Evolutionary conservation across 2,329 filamentous ascomycete genomes (phyloP).

Genomic region (Colletotrichum eremochloae): DNA sequence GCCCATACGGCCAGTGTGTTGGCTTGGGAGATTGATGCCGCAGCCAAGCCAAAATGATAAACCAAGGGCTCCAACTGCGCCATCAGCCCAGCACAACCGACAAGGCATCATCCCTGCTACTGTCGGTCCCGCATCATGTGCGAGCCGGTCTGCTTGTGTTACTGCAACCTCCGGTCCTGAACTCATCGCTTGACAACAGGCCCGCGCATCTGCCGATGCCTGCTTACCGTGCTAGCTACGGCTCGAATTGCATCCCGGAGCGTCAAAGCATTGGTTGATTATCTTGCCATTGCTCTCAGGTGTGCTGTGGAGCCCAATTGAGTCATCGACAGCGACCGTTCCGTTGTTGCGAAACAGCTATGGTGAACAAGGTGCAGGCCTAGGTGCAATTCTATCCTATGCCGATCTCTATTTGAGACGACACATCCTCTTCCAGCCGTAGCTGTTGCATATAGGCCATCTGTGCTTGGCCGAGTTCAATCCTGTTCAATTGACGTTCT

Average conservation of each 20-base stretch:
- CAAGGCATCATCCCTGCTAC: neutral
- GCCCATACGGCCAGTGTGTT: too few species aligned
- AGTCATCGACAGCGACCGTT: neutral
- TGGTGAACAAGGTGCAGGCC: neutral
- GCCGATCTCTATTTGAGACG: too few species aligned
- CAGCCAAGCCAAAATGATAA: neutral
- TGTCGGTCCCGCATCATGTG: constrained; percentile 3
- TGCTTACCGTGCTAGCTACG: neutral
- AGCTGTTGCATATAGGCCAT: neutral
- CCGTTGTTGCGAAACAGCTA: neutral
- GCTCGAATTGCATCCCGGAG: neutral
- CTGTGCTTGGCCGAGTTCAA: neutral
- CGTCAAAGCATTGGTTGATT: neutral
- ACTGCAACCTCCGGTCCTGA: neutral
- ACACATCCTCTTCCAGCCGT: neutral
- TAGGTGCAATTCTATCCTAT: too few species aligned
- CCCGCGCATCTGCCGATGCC: neutral
- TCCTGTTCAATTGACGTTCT: neutral
- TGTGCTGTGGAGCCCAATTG: neutral
- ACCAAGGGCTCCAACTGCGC: neutral
- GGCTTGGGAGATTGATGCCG: neutral
- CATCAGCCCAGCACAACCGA: neutral
- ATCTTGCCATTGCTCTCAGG: neutral
- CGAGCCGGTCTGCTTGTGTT: neutral
- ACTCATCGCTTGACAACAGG: neutral